Base-by-base conservation (phyloP, 257 asterid species). In the Przewalskia tangutica region DNA sequence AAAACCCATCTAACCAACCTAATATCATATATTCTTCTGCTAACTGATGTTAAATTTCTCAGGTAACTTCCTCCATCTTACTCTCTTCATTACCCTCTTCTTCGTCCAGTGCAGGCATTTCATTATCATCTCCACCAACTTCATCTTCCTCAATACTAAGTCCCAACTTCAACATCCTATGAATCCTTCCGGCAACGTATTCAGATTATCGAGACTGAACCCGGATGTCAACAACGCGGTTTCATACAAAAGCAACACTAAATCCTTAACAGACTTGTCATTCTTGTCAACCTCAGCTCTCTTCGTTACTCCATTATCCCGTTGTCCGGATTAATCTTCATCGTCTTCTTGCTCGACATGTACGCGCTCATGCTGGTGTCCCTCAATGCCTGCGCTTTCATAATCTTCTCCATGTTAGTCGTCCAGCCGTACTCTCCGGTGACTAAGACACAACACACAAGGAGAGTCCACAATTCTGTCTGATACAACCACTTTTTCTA, bases 401-500 rank as follows among this genome's bases (percentile, higher is more conserved):
- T 53, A 0, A 38, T 66, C 53, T 53, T 65, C 27, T 36, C 14
- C 75, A 66, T 66, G 75, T 77, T 64, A 14, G 85, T 82, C 7
- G 84, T 82, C 84, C 84, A 82, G 2, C 84, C 85, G 11, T 83
- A 83, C 27, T 83, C 85, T 53, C 85, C 85, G 16, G 85, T 83
- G 13, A 83, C 82, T 60, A 65, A 83, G 63, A 79, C 65, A 82
- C 85, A 65, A 83, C 53, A 79, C 65, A 82, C 85, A 83, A 0
- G 81, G 81, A 53, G 81, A 77, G 12, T 77, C 81, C 1, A 77
- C 50, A 14, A 77, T 38, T 4, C 16, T 53, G 27, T 77, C 50
- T 12, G 65, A 77, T 53, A 67, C 77, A 0, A 38, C 27, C 64
- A 58, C 64, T 58, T 58, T 58, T 18, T 58, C 64, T 0, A 58